These are phyloP conservation scores for Annulohypoxylon moriforme DNA, from an alignment of 495 filamentous ascomycete genomes.

Conservation along the genomic window DNA sequence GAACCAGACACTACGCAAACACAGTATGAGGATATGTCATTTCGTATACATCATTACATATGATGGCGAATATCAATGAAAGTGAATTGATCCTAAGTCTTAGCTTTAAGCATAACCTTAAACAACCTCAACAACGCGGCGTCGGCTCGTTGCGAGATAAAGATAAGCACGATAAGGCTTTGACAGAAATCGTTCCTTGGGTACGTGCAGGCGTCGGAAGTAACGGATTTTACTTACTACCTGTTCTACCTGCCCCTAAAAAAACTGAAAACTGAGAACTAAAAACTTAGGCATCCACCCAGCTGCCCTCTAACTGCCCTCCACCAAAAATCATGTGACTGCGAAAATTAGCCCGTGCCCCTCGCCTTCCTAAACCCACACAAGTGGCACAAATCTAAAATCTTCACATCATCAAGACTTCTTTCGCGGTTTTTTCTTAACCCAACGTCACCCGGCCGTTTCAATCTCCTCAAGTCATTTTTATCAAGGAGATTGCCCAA, in stretches of 20 bases:
- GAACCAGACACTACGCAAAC: not conserved
- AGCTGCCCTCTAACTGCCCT: not conserved
- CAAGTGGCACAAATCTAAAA: conserved; percentile 50
- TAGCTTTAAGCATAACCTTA: not conserved
- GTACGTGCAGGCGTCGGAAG: conserved; percentile 13
- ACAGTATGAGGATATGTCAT: not conserved
- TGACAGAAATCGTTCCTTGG: not conserved
- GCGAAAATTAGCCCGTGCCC: conserved; percentile 49
- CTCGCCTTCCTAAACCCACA: conserved; percentile 47
- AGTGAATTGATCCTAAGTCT: not conserved
- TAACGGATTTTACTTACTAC: conserved; percentile 35
- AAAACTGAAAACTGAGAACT: no score
- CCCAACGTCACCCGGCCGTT: conserved; percentile 43
- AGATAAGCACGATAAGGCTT: not conserved
- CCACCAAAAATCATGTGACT: conserved; percentile 43
- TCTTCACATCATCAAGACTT: conserved; percentile 42
- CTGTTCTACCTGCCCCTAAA: not conserved
- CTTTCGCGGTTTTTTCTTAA: conserved; percentile 21
- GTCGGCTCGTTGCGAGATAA: not conserved
- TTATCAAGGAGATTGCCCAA: conserved; percentile 50
- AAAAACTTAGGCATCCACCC: conserved; percentile 8
- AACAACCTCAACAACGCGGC: not conserved
- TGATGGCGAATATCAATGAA: not conserved
- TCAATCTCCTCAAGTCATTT: conserved; percentile 43
- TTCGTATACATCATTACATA: not conserved